These are phyloP conservation scores for Agastache rugosa DNA, from an alignment of 257 asterid genomes.

Conservation along the genomic window DNA sequence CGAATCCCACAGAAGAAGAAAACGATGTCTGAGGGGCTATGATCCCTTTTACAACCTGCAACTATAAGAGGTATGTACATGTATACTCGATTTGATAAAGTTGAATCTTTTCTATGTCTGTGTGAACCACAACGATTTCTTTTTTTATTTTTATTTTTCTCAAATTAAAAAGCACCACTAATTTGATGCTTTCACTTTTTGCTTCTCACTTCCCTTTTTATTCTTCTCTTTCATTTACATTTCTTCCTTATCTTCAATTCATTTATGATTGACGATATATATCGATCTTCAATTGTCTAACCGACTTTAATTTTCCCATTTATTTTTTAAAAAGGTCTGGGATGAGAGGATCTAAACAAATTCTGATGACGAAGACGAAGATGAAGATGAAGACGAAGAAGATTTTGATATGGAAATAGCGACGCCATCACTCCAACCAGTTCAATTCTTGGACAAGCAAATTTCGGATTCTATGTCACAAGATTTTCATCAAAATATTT, in stretches of 20 bases:
- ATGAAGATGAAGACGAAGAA: slow-evolving; percentile 41
- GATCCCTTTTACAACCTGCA: slow-evolving; percentile 67
- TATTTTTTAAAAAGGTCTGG: no score
- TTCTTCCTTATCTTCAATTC: not conserved
- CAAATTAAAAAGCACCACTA: slow-evolving; percentile 10
- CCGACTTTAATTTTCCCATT: not conserved
- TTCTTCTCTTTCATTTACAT: slow-evolving; percentile 36
- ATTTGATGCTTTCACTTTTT: slow-evolving; percentile 58
- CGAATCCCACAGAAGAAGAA: slow-evolving; percentile 73
- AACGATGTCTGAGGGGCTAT: slow-evolving; percentile 74
- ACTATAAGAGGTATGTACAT: slow-evolving; percentile 48
- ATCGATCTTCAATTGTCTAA: not conserved
- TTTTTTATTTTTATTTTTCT: no score
- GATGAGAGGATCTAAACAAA: no score
- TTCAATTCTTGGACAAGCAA: slow-evolving; percentile 33
- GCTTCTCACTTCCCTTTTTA: slow-evolving; percentile 49
- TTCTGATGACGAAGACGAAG: not conserved
- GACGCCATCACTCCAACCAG: no score
- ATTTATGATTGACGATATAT: not conserved
- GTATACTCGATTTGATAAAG: slow-evolving; percentile 34
- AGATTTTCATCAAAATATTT: slow-evolving; percentile 75
- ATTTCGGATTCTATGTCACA: slow-evolving; percentile 72
- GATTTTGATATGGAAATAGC: slow-evolving; percentile 56
- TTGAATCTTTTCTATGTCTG: slow-evolving; percentile 12
- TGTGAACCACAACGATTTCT: not conserved